Evolutionary conservation across 805 yeast species (phyloP).

Genomic region (Metschnikowia hibisci): DNA sequence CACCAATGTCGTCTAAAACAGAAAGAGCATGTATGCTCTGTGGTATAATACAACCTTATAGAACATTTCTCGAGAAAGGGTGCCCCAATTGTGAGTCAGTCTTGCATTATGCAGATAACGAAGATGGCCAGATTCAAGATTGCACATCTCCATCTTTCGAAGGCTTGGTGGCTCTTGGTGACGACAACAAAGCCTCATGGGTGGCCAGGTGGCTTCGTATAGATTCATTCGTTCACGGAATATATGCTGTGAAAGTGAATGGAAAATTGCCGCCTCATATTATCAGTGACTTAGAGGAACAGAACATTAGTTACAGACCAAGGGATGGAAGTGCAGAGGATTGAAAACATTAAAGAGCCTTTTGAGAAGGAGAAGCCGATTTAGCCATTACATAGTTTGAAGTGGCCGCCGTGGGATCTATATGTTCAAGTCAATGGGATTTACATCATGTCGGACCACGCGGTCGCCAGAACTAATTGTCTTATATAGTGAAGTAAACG

Average conservation of each 20-base stretch:
- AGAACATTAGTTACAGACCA: conserved; percentile 84
- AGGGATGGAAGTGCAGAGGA: conserved; percentile 87
- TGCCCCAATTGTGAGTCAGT: conserved; percentile 96
- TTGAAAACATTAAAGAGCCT: conserved; percentile 19
- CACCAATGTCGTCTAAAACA: conserved; percentile 50
- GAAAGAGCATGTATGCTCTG: conserved; percentile 98
- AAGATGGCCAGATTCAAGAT: conserved; percentile 79
- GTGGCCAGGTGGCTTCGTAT: conserved; percentile 94
- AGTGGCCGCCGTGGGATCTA: background rate
- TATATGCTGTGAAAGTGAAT: conserved; percentile 89
- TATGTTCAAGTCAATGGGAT: background rate
- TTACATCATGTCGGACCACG: background rate
- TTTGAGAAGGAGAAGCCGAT: background rate
- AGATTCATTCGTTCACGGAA: conserved; percentile 81
- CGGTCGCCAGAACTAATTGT: background rate
- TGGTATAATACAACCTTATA: conserved; percentile 82
- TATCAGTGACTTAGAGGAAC: conserved; percentile 63
- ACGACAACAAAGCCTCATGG: conserved; percentile 79
- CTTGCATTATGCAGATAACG: conserved; percentile 69
- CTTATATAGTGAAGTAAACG: background rate
- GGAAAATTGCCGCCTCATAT: conserved; percentile 90
- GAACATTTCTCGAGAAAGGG: conserved; percentile 70
- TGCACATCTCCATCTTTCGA: conserved; percentile 96
- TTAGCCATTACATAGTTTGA: background rate
- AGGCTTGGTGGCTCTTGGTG: conserved; percentile 88